Conservation (phyloP, 345 rosid species). For the Euclidium syriacum region DNA sequence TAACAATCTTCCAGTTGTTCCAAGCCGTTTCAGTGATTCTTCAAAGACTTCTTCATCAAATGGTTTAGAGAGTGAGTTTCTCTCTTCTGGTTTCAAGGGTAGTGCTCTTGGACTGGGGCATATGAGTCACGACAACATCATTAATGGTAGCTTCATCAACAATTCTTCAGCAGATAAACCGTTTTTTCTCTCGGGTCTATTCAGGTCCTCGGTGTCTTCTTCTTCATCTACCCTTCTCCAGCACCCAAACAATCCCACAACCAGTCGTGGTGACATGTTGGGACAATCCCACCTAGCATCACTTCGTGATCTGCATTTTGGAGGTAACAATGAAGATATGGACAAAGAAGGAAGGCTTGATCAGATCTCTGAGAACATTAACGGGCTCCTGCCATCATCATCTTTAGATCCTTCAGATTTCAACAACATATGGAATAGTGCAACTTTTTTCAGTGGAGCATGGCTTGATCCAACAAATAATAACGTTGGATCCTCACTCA, state of each 20-base stretch:
- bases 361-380: conserved; percentile 22
- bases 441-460: conserved; percentile 36
- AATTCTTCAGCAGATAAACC: conserved; percentile 33
- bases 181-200: conserved; percentile 48
- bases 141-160: conserved; percentile 20
- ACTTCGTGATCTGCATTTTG: conserved; percentile 48
- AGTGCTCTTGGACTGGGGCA: conserved; percentile 58
- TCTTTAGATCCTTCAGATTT: conserved; percentile 50
- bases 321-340: conserved; percentile 26
- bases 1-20: conserved; percentile 36
- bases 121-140: conserved; percentile 23
- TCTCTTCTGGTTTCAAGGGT: conserved; percentile 44
- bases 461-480: conserved; percentile 72
- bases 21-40: conserved; percentile 27
- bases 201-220: conserved; percentile 40
- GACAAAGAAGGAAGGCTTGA: conserved; percentile 45
- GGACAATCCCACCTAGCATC: conserved; percentile 39
- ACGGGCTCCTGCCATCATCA: conserved; percentile 29
- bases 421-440: conserved; percentile 27
- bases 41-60: conserved; percentile 22
- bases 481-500: conserved; percentile 61
- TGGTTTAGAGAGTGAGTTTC: conserved; percentile 41
- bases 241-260: conserved; percentile 41
- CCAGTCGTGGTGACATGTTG: conserved; percentile 31
- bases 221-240: conserved; percentile 45